These are phyloP conservation scores for Cyanidiococcus yangmingshanensis DNA, from an alignment of 23 red algal genomes.

Conservation along the genomic window DNA sequence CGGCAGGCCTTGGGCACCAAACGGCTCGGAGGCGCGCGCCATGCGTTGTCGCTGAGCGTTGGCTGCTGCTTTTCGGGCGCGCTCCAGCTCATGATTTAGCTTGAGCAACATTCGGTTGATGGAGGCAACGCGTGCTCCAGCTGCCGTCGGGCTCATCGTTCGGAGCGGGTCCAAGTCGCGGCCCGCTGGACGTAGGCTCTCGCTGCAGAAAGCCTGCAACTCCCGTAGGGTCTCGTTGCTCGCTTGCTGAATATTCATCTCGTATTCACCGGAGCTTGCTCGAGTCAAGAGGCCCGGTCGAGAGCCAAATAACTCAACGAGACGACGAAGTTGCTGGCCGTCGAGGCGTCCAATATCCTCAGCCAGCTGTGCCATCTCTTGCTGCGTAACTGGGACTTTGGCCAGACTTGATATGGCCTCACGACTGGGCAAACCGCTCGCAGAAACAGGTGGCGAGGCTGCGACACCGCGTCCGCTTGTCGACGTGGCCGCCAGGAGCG, in stretches of 20 bases:
- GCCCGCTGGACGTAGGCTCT: background rate
- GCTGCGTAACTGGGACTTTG: slow-evolving; percentile 11
- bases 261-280: slow-evolving; percentile 7
- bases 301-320: background rate
- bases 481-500: background rate
- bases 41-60: background rate
- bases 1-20: background rate
- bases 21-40: background rate
- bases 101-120: slow-evolving; percentile 8
- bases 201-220: slow-evolving; percentile 3
- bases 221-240: slow-evolving; percentile 16
- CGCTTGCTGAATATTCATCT: slow-evolving; percentile 18
- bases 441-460: background rate
- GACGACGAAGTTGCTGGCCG: slow-evolving; percentile 3
- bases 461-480: slow-evolving; percentile 4
- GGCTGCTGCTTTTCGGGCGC: background rate
- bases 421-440: background rate
- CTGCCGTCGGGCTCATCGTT: slow-evolving; percentile 18
- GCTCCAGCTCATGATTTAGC: slow-evolving; percentile 8
- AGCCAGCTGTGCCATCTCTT: slow-evolving; percentile 15
- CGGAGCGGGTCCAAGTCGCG: background rate
- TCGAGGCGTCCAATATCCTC: slow-evolving; percentile 7
- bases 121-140: slow-evolving; percentile 3
- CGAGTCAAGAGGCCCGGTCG: slow-evolving; percentile 11
- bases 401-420: slow-evolving; percentile 1